Evolutionary conservation across 345 rosid genomes (phyloP), one percentile per base, ranked within the genome.

Genomic region (Salix dunnii): DNA sequence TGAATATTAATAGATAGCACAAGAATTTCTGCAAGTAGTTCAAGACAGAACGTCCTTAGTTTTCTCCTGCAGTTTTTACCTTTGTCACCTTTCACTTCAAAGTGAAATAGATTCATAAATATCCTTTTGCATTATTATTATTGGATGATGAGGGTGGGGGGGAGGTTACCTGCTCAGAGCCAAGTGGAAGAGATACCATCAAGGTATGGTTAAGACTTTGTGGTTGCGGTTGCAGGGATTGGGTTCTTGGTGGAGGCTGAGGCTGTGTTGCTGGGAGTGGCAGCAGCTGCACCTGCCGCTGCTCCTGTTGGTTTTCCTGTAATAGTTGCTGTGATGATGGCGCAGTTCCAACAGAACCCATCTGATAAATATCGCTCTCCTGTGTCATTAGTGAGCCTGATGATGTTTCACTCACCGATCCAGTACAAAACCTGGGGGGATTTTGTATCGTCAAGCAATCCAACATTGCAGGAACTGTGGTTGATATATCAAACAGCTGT

Each of bases 91-190:
- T 43, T 43, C 49, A 43, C 49, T 43, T 43, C 17, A 43, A 13
- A 1, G 49, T 43, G 49, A 43, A 43, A 43, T 43, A 43, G 49
- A 43, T 43, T 43, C 49, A 13, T 43, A 17, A 43, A 43, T 43
- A 43, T 43, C 49, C 49, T 23, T 12, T 25, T 4, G 2, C 12
- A 30, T 13, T 13, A 21, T 40, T 40, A 40, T 40, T 40, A 10
- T 40, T 40, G 43, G 43, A 40, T 40, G 43, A 40, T 40, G 13
- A 10, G 43, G 43, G 43, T 9, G 27, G 33, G 55, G 20, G 0
- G 40, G 35, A 72, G 67, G 9, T 48, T 43, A 88, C 91, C 90
- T 90, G 90, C 55, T 90, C 90, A 27, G 89, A 80, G 20, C 78
- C 82, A 58, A 76, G 42, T 2, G 87, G 89, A 27, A 87, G 72